phyloP scores from a whole-genome alignment of 225 moss, liverwort and hornwort species.

The Asterella californica region DNA sequence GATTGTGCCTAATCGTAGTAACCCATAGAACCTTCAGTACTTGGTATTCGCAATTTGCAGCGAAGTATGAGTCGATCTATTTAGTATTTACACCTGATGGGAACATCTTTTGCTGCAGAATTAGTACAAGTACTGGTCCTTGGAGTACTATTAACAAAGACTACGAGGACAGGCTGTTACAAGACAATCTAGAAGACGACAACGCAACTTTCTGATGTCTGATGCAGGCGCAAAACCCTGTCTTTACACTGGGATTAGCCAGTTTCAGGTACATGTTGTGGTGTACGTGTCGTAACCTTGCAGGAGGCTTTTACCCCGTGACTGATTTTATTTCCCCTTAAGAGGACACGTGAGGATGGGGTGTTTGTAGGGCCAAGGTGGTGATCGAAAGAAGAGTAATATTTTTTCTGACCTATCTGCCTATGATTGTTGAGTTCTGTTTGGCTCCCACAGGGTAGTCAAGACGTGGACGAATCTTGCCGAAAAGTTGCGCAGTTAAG shows the following conservation, averaged over 20 bases:
- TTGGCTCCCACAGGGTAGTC: background rate
- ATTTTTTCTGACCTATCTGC: background rate
- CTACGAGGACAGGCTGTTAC: conserved; percentile 13
- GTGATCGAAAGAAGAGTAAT: background rate
- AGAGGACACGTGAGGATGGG: background rate
- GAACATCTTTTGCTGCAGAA: conserved; percentile 18
- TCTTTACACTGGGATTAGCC: background rate
- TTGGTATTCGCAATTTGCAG: background rate
- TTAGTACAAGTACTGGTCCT: conserved; percentile 38
- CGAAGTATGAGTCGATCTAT: background rate
- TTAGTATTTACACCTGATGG: background rate
- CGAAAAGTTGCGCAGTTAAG: background rate
- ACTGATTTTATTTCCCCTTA: background rate
- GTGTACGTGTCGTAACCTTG: background rate
- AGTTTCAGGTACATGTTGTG: background rate
- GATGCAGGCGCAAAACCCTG: background rate
- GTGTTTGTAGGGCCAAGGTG: background rate
- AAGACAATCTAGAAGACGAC: conserved; percentile 26
- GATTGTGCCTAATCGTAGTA: background rate
- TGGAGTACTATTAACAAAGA: conserved; percentile 30
- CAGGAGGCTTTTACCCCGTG: background rate
- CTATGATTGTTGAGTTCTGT: background rate
- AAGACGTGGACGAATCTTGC: background rate
- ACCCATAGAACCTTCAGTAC: too few relatives aligned
- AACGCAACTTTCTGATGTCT: background rate